Base-by-base conservation (phyloP, 2,329 filamentous ascomycete species). In the Zalaria obscura region DNA sequence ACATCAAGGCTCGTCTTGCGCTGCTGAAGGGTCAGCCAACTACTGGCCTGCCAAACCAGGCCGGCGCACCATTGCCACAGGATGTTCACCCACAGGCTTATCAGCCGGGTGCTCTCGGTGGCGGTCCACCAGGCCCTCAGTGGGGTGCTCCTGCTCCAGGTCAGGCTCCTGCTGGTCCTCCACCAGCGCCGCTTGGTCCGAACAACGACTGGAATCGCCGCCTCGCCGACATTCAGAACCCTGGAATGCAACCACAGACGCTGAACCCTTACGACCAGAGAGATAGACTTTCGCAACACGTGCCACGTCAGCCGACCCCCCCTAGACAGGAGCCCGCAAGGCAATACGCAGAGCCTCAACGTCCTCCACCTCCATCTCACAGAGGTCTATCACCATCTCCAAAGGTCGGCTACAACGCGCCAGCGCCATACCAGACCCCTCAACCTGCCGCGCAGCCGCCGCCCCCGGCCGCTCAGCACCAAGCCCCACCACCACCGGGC, bases 61-160 rank as follows among this genome's bases (percentile, higher is more conserved):
- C 73, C 51, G 79, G 72, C 50, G 84, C 81, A 40, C 88, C 89
- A n/a, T 76, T 91, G 53, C 89, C 91, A 5, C 89, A 93, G 55
- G 91, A 98, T 61, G 87, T 96, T 25, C 88, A 96, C 59, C 89
- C 89, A 39, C 86, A 94, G 56, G 84, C 88, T 5, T 96, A 96
- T 55, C 87, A 94, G 61, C 76, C 79, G 41, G 76, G 80, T 38
- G 83, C 83, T 35, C 80, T 91, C 41, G 56, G 56, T 33, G 83
- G 83, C 50, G 85, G 83, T 7, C 86, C 86, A 44, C 84, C 85
- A 40, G 82, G 81, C 40, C 88, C 87, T 48, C 83, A 93, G 59
- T 96, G 89, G 89, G 84, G 83, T 47, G 82, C 80, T 44, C 83
- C 86, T 38, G 75, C 78, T 35, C 75, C 77, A 39, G 65, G 72